phyloP scores from a whole-genome alignment of 2,329 filamentous ascomycete genomes.

The Verruconis gallopava region DNA sequence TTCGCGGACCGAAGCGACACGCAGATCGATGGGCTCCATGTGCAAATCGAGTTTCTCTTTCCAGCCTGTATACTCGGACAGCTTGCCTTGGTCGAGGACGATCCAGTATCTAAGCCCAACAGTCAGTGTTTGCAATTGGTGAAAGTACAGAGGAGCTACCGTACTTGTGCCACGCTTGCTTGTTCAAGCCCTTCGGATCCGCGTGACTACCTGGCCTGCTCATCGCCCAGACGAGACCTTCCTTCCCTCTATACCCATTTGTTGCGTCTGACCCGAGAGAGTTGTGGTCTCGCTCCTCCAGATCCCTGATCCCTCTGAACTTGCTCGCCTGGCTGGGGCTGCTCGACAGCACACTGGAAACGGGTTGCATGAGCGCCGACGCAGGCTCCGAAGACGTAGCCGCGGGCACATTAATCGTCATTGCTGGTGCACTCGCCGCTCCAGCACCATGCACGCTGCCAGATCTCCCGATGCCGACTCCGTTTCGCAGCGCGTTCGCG shows the following conservation, averaged over 20 bases:
- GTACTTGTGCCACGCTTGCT: slow-evolving; percentile 97
- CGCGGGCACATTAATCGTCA: background rate
- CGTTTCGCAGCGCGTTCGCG: slow-evolving; percentile 2
- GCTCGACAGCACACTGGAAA: background rate
- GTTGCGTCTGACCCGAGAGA: slow-evolving; percentile 42
- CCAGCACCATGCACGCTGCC: slow-evolving; percentile 1
- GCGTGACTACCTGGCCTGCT: slow-evolving; percentile 89
- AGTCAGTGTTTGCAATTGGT: too few species aligned
- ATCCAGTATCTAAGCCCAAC: slow-evolving; percentile 82
- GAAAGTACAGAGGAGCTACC: too few species aligned
- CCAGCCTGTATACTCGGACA: slow-evolving; percentile 99
- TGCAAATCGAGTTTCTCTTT: slow-evolving; percentile 94
- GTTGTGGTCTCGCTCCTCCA: slow-evolving; percentile 68
- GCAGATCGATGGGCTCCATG: slow-evolving; percentile 93
- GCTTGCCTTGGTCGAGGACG: slow-evolving; percentile 86
- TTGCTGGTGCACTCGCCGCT: background rate
- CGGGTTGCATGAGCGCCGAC: background rate
- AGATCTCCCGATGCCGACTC: background rate
- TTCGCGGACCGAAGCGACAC: slow-evolving; percentile 93
- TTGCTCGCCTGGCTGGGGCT: slow-evolving; percentile 29
- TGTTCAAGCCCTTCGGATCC: slow-evolving; percentile 88
- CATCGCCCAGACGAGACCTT: slow-evolving; percentile 87
- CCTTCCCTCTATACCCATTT: slow-evolving; percentile 63
- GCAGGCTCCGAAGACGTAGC: background rate
- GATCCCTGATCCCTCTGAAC: slow-evolving; percentile 85